Conservation (phyloP, 2,329 filamentous ascomycete genomes). For the Ascomycota sp. region DNA sequence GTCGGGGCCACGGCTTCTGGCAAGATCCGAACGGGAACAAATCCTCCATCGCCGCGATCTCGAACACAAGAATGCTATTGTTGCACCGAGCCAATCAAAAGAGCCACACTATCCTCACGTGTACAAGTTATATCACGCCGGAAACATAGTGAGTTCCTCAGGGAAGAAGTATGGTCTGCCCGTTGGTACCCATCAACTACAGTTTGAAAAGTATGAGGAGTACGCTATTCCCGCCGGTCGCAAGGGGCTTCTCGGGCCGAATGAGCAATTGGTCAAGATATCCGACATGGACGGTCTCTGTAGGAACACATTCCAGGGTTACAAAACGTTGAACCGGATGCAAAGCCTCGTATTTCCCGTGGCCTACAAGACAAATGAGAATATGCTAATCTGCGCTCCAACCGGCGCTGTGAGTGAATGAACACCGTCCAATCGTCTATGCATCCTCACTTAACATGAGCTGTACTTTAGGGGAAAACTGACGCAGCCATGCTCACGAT, state of each 20-base stretch:
- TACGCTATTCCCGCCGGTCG: constrained; percentile 67
- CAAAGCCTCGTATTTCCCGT: constrained; percentile 92
- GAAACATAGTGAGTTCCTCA: constrained; percentile 62
- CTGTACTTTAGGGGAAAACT: constrained; percentile 55
- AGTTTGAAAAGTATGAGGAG: constrained; percentile 70
- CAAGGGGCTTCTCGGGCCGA: constrained; percentile 51
- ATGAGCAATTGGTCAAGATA: constrained; percentile 61
- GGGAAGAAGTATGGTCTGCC: constrained; percentile 75
- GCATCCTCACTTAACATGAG: too few species aligned
- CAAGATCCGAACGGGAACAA: constrained; percentile 58
- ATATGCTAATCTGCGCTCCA: constrained; percentile 95
- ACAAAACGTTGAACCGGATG: constrained; percentile 90
- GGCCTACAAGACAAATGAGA: constrained; percentile 88
- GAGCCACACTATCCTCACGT: constrained; percentile 81
- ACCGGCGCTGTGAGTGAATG: constrained; percentile 56
- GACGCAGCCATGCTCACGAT: constrained; percentile 96
- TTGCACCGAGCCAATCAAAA: constrained; percentile 52
- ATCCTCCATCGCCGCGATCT: constrained; percentile 55
- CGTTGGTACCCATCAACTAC: constrained; percentile 47
- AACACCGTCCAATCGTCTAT: neutral
- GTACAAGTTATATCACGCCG: constrained; percentile 64
- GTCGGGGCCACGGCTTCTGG: constrained; percentile 38
- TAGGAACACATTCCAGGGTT: constrained; percentile 77
- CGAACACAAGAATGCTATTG: constrained; percentile 58
- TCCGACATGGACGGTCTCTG: constrained; percentile 76